A percentile compares a stretch with the other conserved stretches of the same genome.
Conservation (phyloP, 768 basidiomycete species). For the Naganishia randhawae region DNA sequence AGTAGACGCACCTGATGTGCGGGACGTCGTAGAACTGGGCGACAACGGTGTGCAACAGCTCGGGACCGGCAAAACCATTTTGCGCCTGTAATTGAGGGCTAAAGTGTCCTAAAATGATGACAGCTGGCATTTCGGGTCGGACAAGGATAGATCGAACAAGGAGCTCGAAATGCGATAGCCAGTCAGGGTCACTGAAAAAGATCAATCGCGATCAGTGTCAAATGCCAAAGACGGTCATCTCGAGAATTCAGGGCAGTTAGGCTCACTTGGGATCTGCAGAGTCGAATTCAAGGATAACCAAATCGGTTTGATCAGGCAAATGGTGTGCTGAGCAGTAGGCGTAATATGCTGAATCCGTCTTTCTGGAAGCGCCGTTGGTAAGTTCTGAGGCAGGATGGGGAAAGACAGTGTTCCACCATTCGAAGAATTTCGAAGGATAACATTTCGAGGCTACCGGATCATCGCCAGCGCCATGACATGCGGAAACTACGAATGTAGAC, state of each 20-base stretch:
- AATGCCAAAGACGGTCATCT: background rate
- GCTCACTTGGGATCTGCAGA: conserved; percentile 80
- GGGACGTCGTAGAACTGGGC: conserved; percentile 98
- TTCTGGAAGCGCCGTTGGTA: conserved; percentile 92
- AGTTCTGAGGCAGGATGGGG: conserved; percentile 96
- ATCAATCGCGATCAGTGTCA: background rate
- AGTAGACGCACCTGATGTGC: conserved; percentile 62
- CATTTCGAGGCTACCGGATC: conserved; percentile 77
- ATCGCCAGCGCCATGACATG: conserved; percentile 89
- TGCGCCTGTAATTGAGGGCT: conserved; percentile 73
- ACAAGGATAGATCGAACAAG: conserved; percentile 87
- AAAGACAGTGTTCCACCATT: conserved; percentile 97
- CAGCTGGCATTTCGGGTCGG: conserved; percentile 83
- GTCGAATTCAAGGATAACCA: conserved; percentile 93
- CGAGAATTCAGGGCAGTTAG: background rate
- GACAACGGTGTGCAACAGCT: conserved; percentile 81
- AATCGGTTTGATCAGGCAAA: conserved; percentile 85
- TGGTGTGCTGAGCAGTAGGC: conserved; percentile 90
- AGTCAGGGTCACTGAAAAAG: conserved; percentile 60
- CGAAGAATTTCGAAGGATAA: conserved; percentile 92
- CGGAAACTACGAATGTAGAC: conserved; percentile 63
- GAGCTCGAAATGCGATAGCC: conserved; percentile 81
- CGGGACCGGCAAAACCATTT: conserved; percentile 82
- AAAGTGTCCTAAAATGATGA: conserved; percentile 93
- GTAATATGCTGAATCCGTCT: conserved; percentile 90